phyloP scores from a whole-genome alignment of 2,329 filamentous ascomycete genomes.

The Raffaelea arxii region DNA sequence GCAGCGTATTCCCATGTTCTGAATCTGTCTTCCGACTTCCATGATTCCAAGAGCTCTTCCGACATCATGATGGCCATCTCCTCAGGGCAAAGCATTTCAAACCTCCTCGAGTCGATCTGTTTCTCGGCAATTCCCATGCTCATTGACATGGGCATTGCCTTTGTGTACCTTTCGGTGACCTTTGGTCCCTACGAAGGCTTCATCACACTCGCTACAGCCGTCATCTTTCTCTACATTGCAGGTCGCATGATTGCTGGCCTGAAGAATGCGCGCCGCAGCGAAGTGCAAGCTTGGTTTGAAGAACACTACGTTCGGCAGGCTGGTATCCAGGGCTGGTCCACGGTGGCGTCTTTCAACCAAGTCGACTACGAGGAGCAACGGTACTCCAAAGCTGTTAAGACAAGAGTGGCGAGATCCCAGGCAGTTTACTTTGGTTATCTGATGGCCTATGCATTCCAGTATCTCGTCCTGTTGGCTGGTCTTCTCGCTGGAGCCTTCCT shows the following conservation, averaged over 20 bases:
- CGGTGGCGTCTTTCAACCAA: slow-evolving; percentile 50
- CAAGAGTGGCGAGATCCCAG: slow-evolving; percentile 26
- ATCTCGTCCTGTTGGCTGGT: slow-evolving; percentile 57
- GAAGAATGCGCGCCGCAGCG: slow-evolving; percentile 37
- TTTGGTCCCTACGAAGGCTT: slow-evolving; percentile 54
- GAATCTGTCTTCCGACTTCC: slow-evolving; percentile 51
- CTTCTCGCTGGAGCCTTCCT: slow-evolving; percentile 54
- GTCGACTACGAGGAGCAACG: slow-evolving; percentile 45
- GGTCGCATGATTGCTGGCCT: slow-evolving; percentile 40
- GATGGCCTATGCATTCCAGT: slow-evolving; percentile 45
- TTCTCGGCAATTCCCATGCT: slow-evolving; percentile 51
- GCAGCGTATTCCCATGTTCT: slow-evolving; percentile 51
- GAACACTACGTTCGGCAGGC: slow-evolving; percentile 46
- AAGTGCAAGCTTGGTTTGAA: slow-evolving; percentile 43
- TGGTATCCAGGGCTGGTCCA: slow-evolving; percentile 50
- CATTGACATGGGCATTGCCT: slow-evolving; percentile 48
- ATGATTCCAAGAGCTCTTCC: slow-evolving; percentile 50
- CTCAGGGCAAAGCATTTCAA: slow-evolving; percentile 42
- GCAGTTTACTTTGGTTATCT: slow-evolving; percentile 34
- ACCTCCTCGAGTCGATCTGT: slow-evolving; percentile 46
- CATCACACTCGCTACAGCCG: slow-evolving; percentile 48
- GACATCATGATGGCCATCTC: slow-evolving; percentile 49
- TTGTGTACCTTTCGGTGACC: slow-evolving; percentile 47
- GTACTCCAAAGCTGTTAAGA: slow-evolving; percentile 39
- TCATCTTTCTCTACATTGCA: slow-evolving; percentile 46